Evolutionary conservation across 805 yeast genomes (phyloP).

Genomic region (Candida nanaspora): DNA sequence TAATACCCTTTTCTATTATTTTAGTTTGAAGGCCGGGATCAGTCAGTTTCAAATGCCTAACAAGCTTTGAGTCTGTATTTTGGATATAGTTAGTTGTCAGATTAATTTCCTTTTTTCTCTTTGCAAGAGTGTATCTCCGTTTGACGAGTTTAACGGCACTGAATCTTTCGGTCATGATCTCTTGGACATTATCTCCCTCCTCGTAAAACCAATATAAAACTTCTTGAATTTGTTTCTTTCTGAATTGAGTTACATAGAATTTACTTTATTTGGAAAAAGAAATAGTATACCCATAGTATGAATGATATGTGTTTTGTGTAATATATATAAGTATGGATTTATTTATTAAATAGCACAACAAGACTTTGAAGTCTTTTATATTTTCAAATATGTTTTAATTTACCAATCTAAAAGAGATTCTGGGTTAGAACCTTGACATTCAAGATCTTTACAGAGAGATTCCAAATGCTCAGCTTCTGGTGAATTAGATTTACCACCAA

Average conservation of each 20-base stretch:
- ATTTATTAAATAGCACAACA: neutral
- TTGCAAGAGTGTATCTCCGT: conserved; percentile 46
- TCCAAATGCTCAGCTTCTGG: conserved; percentile 44
- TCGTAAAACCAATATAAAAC: no score
- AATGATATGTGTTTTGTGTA: neutral
- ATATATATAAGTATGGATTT: neutral
- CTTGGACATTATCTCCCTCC: conserved; percentile 33
- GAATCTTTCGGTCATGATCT: conserved; percentile 48
- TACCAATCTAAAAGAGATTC: conserved; percentile 24
- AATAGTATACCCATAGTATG: no score
- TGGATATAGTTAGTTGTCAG: conserved; percentile 1
- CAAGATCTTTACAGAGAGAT: conserved; percentile 40
- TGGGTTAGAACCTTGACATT: conserved; percentile 40
- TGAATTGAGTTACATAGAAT: no score
- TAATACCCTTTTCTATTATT: neutral
- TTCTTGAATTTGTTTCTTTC: no score
- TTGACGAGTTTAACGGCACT: conserved; percentile 31
- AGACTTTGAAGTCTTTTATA: no score
- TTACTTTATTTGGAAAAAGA: no score
- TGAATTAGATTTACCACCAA: conserved; percentile 31
- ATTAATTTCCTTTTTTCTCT: neutral
- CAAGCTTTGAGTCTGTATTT: neutral
- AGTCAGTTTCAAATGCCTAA: conserved; percentile 1
- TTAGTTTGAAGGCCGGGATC: conserved; percentile 6
- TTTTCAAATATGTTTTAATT: no score